Evolutionary conservation across 2,329 filamentous ascomycete species (phyloP).

Genomic region (Herpotrichia juniperi): DNA sequence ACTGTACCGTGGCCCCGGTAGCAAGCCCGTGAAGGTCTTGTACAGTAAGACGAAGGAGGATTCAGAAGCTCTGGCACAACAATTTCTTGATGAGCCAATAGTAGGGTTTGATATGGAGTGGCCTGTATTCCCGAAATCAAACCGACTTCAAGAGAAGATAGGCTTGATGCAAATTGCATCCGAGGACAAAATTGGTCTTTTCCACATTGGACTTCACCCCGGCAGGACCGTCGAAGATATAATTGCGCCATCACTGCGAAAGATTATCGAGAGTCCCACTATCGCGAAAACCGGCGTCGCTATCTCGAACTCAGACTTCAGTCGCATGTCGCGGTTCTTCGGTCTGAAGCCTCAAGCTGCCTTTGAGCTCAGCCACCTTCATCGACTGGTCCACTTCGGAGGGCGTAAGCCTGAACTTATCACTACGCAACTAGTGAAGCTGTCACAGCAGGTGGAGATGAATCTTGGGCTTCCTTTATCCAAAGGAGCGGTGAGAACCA

Average conservation of each 20-base stretch:
- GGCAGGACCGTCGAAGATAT: conserved; percentile 58
- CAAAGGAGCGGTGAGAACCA: conserved; percentile 78
- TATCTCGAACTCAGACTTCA: conserved; percentile 67
- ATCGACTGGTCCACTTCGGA: conserved; percentile 75
- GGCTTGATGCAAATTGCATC: conserved; percentile 85
- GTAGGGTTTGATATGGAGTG: conserved; percentile 94
- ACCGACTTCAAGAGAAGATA: conserved; percentile 69
- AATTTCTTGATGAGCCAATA: conserved; percentile 72
- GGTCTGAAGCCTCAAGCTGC: conserved; percentile 68
- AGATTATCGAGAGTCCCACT: conserved; percentile 72
- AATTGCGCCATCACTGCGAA: conserved; percentile 72
- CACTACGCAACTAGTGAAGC: conserved; percentile 59
- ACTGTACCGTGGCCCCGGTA: conserved; percentile 65
- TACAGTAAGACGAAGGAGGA: conserved; percentile 75
- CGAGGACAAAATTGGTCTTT: conserved; percentile 76
- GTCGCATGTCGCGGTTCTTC: conserved; percentile 71
- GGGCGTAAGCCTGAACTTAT: conserved; percentile 51
- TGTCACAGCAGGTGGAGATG: conserved; percentile 74
- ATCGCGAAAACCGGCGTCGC: conserved; percentile 79
- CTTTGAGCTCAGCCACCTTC: conserved; percentile 83
- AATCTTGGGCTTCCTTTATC: conserved; percentile 75
- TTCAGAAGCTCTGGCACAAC: conserved; percentile 68
- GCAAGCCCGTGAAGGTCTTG: conserved; percentile 69
- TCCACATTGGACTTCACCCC: conserved; percentile 72
- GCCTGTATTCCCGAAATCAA: conserved; percentile 56